A percentile compares a stretch with the other conserved stretches of the same genome.
Evolutionary conservation across 352 stramenopile species (phyloP).

Genomic region (Blastocystis sp.): DNA sequence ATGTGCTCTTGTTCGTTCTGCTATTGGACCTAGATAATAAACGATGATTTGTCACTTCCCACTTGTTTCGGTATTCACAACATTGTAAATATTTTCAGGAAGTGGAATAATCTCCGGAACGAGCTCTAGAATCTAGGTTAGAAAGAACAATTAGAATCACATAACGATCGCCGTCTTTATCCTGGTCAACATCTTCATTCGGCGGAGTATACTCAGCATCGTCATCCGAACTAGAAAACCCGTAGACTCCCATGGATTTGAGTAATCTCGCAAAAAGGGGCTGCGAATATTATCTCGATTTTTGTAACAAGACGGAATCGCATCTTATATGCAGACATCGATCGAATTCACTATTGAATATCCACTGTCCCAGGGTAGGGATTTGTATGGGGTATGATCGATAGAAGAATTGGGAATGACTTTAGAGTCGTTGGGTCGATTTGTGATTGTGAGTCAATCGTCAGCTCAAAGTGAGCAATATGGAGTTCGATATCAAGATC

Average conservation of each 20-base stretch:
- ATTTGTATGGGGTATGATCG: not conserved
- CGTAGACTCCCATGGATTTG: not conserved
- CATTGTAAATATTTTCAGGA: constrained; percentile 42
- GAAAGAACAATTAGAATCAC: not conserved
- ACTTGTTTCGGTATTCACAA: constrained; percentile 28
- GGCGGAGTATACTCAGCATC: not conserved
- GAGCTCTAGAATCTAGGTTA: constrained; percentile 26
- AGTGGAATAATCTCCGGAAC: constrained; percentile 58
- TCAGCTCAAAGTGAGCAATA: not conserved
- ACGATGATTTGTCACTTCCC: not conserved
- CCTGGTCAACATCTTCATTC: not conserved
- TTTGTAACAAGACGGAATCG: too few relatives aligned
- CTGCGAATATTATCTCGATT: not conserved
- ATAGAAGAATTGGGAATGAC: constrained; percentile 3
- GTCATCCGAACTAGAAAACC: not conserved
- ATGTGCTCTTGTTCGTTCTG: constrained; percentile 39
- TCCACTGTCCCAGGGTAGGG: not conserved
- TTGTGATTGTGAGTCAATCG: not conserved
- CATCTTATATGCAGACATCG: not conserved
- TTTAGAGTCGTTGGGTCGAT: not conserved
- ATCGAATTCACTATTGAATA: not conserved
- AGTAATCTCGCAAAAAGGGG: not conserved
- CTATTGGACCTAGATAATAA: constrained; percentile 36
- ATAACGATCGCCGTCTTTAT: not conserved
- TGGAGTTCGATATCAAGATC: not conserved